Evolutionary conservation across 2,329 filamentous ascomycete species (phyloP).

Genomic region (Ophiostoma sp.): DNA sequence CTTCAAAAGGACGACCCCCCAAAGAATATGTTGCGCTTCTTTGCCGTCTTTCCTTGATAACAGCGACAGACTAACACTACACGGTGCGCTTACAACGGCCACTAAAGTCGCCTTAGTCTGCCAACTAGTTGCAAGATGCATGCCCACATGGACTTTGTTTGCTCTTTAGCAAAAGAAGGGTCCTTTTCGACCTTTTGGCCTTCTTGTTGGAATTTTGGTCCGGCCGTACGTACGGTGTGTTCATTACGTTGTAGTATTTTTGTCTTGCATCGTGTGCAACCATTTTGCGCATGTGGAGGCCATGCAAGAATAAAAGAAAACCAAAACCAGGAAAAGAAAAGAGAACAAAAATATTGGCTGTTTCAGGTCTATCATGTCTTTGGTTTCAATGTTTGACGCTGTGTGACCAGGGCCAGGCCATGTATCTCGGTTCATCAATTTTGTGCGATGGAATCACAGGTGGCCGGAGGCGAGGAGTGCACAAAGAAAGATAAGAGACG

Average conservation of each 20-base stretch:
- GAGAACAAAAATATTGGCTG: neutral
- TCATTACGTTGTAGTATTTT: neutral
- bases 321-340: neutral
- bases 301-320: neutral
- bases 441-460: neutral
- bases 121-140: neutral
- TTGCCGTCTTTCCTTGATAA: neutral
- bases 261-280: neutral
- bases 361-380: neutral
- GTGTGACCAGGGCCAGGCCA: neutral
- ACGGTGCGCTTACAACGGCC: neutral
- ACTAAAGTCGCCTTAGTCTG: neutral
- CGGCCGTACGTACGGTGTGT: neutral
- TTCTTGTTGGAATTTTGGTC: neutral
- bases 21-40: neutral
- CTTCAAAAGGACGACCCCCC: neutral
- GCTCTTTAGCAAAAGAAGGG: neutral
- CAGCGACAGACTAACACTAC: neutral
- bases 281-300: neutral
- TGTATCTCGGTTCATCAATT: neutral
- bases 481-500: neutral
- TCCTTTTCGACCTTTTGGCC: neutral
- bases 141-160: neutral
- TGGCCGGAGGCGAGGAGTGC: neutral
- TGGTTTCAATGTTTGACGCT: neutral